Evolutionary conservation across 805 yeast genomes (phyloP).

Genomic region (Metschnikowia lunata): DNA sequence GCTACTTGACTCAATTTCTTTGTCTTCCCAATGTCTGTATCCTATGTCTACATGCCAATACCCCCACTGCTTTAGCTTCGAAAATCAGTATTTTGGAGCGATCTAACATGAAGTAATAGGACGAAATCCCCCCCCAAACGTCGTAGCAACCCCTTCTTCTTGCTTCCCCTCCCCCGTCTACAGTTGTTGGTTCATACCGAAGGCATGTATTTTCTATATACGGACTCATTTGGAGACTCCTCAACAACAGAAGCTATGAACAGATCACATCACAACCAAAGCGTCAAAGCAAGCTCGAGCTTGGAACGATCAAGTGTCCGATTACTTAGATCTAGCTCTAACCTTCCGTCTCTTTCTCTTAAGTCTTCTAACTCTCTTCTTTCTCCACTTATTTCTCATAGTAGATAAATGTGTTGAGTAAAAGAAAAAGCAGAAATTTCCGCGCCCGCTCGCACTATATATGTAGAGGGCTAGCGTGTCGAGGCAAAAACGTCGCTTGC

Average conservation of each 20-base stretch:
- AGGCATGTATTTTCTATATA: slow-evolving; percentile 20
- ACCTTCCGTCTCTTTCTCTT: slow-evolving; percentile 99
- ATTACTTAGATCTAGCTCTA: slow-evolving; percentile 99
- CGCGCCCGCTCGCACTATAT: slow-evolving; percentile 23
- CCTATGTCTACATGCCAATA: no score
- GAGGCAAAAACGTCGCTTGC: slow-evolving; percentile 14
- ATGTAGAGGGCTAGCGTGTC: slow-evolving; percentile 21
- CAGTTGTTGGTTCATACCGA: slow-evolving; percentile 12
- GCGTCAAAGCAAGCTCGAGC: slow-evolving; percentile 11
- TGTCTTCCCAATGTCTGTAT: no score
- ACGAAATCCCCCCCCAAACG: no score
- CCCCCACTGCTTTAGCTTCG: no score
- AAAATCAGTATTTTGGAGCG: no score
- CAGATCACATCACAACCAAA: background rate
- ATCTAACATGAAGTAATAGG: no score
- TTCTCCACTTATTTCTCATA: slow-evolving; percentile 99
- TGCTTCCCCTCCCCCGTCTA: background rate
- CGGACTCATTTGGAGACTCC: slow-evolving; percentile 13
- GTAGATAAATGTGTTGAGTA: slow-evolving; percentile 28
- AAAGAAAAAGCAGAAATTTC: slow-evolving; percentile 14
- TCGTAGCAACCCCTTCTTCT: no score
- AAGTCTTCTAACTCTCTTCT: slow-evolving; percentile 99
- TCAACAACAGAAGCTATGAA: background rate
- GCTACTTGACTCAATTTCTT: no score
- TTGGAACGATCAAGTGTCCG: slow-evolving; percentile 36